Evolutionary conservation across 768 basidiomycete genomes (phyloP).

Genomic region (Auricularia auricula-judae): DNA sequence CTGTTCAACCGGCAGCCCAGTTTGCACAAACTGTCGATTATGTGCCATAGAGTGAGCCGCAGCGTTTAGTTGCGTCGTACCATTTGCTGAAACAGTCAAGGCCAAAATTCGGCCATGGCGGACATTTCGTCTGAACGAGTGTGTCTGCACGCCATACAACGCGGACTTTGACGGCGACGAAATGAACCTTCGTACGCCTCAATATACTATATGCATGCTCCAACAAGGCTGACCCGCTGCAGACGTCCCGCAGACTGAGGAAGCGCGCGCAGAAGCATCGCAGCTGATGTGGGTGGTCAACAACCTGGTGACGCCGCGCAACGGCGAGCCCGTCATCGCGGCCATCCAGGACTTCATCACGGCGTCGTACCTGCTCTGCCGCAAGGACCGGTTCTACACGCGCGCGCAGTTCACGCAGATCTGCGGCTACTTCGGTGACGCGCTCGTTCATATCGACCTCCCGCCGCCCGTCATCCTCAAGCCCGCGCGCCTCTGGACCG

Average conservation of each 20-base stretch:
- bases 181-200: slow-evolving; percentile 87
- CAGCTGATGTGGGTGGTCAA: slow-evolving; percentile 96
- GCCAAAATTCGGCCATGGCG: slow-evolving; percentile 92
- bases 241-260: slow-evolving; percentile 99
- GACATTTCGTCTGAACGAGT: slow-evolving; percentile 94
- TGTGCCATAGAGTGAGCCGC: slow-evolving; percentile 76
- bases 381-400: slow-evolving; percentile 86
- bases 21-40: slow-evolving; percentile 97
- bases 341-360: slow-evolving; percentile 99
- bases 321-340: slow-evolving; percentile 97
- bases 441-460: slow-evolving; percentile 84
- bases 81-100: slow-evolving; percentile 23
- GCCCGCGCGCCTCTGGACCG: slow-evolving; percentile 89
- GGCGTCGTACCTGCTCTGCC: slow-evolving; percentile 89
- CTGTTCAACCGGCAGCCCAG: slow-evolving; percentile 98
- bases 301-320: slow-evolving; percentile 94
- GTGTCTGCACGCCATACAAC: slow-evolving; percentile 98
- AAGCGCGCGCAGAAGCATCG: slow-evolving; percentile 92
- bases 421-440: slow-evolving; percentile 89
- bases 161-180: slow-evolving; percentile 99
- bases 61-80: not conserved
- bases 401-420: slow-evolving; percentile 93
- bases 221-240: slow-evolving; percentile 5
- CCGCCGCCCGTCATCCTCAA: slow-evolving; percentile 94
- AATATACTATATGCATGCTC: slow-evolving; percentile 2